Percentiles rank a stretch among this genome's conserved stretches.
phyloP scores from a whole-genome alignment of 805 yeast genomes.

The Millerago galiae region DNA sequence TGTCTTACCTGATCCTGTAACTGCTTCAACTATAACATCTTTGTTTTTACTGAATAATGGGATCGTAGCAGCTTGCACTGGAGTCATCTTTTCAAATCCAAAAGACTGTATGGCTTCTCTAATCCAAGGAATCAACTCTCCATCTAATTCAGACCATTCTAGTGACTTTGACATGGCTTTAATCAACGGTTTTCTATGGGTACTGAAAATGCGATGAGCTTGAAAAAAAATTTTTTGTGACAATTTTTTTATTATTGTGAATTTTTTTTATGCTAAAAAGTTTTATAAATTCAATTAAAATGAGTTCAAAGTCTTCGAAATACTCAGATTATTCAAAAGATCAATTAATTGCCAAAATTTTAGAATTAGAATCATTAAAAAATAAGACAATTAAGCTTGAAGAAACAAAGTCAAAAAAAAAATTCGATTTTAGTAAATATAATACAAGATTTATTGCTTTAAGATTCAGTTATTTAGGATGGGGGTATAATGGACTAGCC shows the following conservation, averaged over 20 bases:
- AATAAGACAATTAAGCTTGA: not conserved
- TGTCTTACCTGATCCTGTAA: constrained; percentile 98
- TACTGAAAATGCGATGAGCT: constrained; percentile 2
- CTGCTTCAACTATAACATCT: constrained; percentile 96
- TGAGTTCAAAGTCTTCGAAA: constrained; percentile 12
- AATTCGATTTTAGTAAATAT: constrained; percentile 61
- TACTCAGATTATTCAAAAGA: constrained; percentile 61
- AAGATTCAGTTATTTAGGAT: constrained; percentile 82
- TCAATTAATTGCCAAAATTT: constrained; percentile 52
- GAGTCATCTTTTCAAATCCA: constrained; percentile 83
- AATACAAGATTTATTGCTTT: constrained; percentile 68
- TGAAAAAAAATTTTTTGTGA: constrained; percentile 2
- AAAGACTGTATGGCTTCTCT: constrained; percentile 58
- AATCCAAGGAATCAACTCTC: constrained; percentile 63
- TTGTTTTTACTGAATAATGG: constrained; percentile 79
- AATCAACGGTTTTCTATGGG: not conserved
- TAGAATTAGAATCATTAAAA: constrained; percentile 42
- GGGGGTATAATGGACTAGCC: constrained; percentile 92
- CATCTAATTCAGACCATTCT: constrained; percentile 53
- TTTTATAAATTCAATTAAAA: not conserved
- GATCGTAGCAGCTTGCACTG: constrained; percentile 93
- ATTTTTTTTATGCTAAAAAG: not conserved
- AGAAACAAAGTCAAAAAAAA: constrained; percentile 28
- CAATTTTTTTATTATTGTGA: not conserved
- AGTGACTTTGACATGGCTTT: constrained; percentile 35